phyloP scores from a whole-genome alignment of 169 alveolate genomes.

The Plasmodium inui region DNA sequence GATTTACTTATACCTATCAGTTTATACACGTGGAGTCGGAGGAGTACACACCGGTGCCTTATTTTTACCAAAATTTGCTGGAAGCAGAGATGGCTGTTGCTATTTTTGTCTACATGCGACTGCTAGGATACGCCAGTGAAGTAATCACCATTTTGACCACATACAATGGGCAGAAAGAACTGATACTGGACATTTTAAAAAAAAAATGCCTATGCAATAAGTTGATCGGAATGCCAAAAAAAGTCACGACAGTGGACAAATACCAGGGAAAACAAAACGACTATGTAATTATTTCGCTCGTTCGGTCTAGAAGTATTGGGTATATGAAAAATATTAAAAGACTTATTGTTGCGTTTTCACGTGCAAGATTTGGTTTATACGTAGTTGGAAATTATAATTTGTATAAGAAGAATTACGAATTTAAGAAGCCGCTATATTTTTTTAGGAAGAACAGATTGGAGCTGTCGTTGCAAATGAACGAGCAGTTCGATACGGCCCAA shows the following conservation, averaged over 20 bases:
- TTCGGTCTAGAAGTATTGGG: conserved; percentile 91
- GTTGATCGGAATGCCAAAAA: conserved; percentile 83
- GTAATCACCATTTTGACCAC: conserved; percentile 90
- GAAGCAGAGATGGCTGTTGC: conserved; percentile 95
- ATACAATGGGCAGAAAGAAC: conserved; percentile 95
- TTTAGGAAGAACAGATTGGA: conserved; percentile 57
- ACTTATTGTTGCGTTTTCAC: conserved; percentile 94
- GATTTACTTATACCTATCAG: conserved; percentile 86
- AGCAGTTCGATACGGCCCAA: conserved; percentile 26
- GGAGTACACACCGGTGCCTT: conserved; percentile 91
- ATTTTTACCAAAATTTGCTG: conserved; percentile 93
- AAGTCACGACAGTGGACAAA: conserved; percentile 90
- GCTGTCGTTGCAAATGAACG: conserved; percentile 50
- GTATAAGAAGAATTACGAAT: conserved; percentile 73
- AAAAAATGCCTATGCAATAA: conserved; percentile 88
- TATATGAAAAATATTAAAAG: conserved; percentile 94
- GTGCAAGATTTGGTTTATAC: conserved; percentile 94
- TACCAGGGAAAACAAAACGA: conserved; percentile 95
- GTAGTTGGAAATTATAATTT: conserved; percentile 85
- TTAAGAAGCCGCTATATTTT: conserved; percentile 66
- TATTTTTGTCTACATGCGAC: conserved; percentile 93
- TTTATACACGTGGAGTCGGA: conserved; percentile 90
- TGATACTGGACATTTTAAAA: conserved; percentile 88
- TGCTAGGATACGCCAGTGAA: conserved; percentile 89
- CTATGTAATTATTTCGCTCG: conserved; percentile 91